Base-by-base conservation (phyloP, 1,139 yeast species). In the Wickerhamomyces sp. region DNA sequence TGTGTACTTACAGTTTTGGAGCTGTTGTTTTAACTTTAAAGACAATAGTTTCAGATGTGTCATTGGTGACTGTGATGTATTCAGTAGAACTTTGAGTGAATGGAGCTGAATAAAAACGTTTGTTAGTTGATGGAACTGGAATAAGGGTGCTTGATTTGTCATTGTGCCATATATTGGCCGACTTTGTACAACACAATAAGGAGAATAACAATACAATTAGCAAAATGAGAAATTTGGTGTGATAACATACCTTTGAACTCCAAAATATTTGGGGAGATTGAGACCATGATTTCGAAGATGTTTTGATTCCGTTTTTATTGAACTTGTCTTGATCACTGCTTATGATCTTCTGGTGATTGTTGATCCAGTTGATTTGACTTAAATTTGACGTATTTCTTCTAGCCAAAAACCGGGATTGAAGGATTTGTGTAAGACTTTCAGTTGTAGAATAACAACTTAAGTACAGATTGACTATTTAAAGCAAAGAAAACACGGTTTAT, bases 21-120 rank as follows among this genome's bases (percentile, higher is more conserved):
- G 98, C 97, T 10, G 99, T 93, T 42, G 99, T 93, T 70, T 93
- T 94, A 62, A 94, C 97, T 72, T 94, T 94, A 75, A 89, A 93
- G 32, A 96, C 96, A 42, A 84, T 76, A 36, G 80, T 70, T 43
- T 69, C 69, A 32, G 69, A 64, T 27, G 88, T 68, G 47, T 79
- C 76, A 70, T 93, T 93, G 49, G 78, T 72, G 59, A 91, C 79
- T 44, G 76, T 71, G 61, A 89, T 78, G 54, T 76, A 72, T 62
- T 83, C 85, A 26, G 94, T 83, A 41, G 84, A 76, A 56, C 85
- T 82, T 57, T 79, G 75, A 59, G 86, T 80, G 65, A 88, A 83
- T 43, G 95, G 90, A 35, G 72, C 72, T 66, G 49, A 13, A 49
- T 50, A 51, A 47, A 45, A 23, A 14, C 14, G 33, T 9, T 41